Base-by-base conservation (phyloP, 495 filamentous ascomycete species). In the Xylaria acuta region DNA sequence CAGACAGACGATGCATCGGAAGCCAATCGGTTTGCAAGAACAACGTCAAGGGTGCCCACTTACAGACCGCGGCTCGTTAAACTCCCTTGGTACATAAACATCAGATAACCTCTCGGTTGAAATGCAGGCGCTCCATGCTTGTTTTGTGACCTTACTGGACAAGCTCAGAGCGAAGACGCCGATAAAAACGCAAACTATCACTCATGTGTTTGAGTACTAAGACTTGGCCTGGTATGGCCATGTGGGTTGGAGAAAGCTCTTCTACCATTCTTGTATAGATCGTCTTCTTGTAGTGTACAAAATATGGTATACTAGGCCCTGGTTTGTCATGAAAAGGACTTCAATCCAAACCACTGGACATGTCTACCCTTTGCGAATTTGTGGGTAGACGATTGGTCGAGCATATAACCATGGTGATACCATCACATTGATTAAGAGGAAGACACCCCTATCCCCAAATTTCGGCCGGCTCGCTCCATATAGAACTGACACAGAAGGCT, bases 251-350 rank as follows among this genome's bases (percentile, higher is more conserved):
- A 11, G 9, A 54, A 30, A 54, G 51, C 25, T 27, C 53, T 32
- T 56, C 18, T 11, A 7, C 27, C 53, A 16, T 56, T 56, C 53
- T 32, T 56, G 27, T 30, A 56, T 27, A 32, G 0, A 32, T 56
- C 27, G 53, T 16, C n/a, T 32, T 56, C 14, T 56, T 56, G 53
- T 56, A 56, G 53, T 56, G 53, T 56, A 56, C 53, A 56, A 30
- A 30, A 4, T 54, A 12, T 30, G 11, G 22, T 27, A 27, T 8
- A 27, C 14, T 25, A 54, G 6, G 1, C 51, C 51, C 9, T 51
- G n/a, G n/a, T 51, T 22, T 51, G 8, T 4, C 47, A 25, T 51
- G 47, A 51, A 51, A 22, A 6, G 25, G 49, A 27, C 9, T 53
- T 25, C 49, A 53, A 53, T 27, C 22, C 49, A 25, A 53, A 53